Evolutionary conservation across 768 basidiomycete genomes (phyloP).

Genomic region (Lactifluus subvellereus): DNA sequence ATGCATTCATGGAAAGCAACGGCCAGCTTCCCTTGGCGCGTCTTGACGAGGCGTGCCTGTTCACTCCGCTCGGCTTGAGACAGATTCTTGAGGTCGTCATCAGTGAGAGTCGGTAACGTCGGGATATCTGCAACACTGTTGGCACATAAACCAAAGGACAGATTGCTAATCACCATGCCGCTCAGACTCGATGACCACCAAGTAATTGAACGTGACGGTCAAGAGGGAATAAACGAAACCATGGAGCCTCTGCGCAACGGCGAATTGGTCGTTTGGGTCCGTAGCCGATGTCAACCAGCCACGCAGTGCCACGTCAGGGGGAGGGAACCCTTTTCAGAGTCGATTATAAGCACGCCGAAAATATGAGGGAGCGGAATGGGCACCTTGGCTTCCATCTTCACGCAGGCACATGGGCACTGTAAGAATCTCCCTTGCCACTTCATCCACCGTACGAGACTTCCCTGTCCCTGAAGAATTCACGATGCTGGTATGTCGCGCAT

Average conservation of each 20-base stretch:
- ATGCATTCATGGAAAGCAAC: background rate
- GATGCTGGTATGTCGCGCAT: background rate
- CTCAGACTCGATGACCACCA: background rate
- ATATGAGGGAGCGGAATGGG: background rate
- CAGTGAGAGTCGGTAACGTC: background rate
- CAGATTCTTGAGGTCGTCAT: background rate
- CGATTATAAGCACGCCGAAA: background rate
- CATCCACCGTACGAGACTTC: background rate
- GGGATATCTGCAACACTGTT: background rate
- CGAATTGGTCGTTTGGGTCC: background rate
- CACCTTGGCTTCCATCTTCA: background rate
- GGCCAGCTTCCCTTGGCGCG: background rate
- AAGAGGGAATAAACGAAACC: background rate
- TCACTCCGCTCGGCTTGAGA: background rate
- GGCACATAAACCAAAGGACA: background rate
- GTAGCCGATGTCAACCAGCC: background rate
- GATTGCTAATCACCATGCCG: background rate
- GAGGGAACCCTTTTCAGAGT: background rate
- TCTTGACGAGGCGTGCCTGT: background rate
- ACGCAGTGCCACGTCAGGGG: background rate
- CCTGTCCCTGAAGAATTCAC: conserved; percentile 3
- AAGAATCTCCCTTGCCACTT: background rate
- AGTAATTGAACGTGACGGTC: background rate
- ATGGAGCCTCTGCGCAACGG: background rate
- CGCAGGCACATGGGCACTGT: conserved; percentile 4